Base-by-base conservation (phyloP, 2,329 filamentous ascomycete species). In the Arachnomyces sp. region DNA sequence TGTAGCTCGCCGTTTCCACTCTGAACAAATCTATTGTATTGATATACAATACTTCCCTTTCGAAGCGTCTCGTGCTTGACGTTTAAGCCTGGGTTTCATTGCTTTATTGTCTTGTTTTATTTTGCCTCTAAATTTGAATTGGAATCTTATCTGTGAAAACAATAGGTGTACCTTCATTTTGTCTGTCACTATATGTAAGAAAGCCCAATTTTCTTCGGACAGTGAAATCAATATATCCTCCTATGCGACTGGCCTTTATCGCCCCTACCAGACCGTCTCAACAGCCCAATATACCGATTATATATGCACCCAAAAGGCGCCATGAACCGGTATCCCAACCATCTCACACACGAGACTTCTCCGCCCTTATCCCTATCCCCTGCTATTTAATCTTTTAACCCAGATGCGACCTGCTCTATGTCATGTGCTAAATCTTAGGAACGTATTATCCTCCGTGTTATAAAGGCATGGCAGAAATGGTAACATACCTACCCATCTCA, bases 381-480 rank as follows among this genome's bases (percentile, higher is more conserved):
- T 35, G 9, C 37, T 21, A 2, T 29, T 33, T 35, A 31, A n/a
- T 29, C 14, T 17, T 34, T 39, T 25, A 9, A 16, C 18, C 28
- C 16, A 36, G 13, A 21, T 21, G 33, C 12, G 25, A 13, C 40
- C 8, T 40, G 28, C 28, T 38, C 35, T 44, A 43, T 44, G 39
- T 37, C 36, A 28, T 40, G 33, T 49, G 48, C 51, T 51, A 53
- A 48, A 32, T 45, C 50, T 47, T 39, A 57, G 44, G 28, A 36
- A 30, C n/a, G 9, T 30, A 30, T 9, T 32, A 4, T 32, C 31
- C 4, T 16, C 7, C 31, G 15, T 32, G n/a, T 12, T 32, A 5
- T 12, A 36, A 45, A 67, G 63, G 59, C 49, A 58, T 67, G 53
- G 69, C 68, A 31, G 71, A 74, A 51, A 73, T 73, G 69, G 64